Base-by-base conservation (phyloP, 176 grass and related monocot species). In the Hordeum marinum region DNA sequence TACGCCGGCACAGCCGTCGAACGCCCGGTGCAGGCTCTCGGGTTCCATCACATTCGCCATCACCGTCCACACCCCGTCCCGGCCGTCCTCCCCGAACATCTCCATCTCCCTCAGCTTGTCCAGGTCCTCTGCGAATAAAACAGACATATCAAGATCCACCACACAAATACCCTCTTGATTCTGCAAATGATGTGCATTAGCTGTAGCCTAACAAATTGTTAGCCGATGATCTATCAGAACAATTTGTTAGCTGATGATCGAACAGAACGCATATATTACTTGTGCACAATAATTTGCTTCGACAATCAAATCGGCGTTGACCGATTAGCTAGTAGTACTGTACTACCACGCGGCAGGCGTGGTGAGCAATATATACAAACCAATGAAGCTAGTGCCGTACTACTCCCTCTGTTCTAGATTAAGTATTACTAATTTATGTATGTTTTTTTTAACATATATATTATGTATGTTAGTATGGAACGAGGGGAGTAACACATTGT, bases 71-170 rank as follows among this genome's bases (percentile, higher is more conserved):
- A 96, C 96, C 11, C 91, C 91, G 50, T 94, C 90, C 84, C 94
- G 76, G 41, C 91, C 94, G 54, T 96, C 89, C 88, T 99, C 96
- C 11, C 94, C 94, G 39, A 99, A 99, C 96, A 96, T 96, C 54
- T 95, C 96, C 88, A 94, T 99, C 85, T 99, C 96, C 75, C 93
- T 81, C 82, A 99, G 87, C 88, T 99, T 99, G 82, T 99, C 96
- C 78, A 99, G 43, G 82, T 99, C 96, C 90, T 96, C 96, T 99
- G 96, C 76, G 43, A 84, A 75, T 3, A 63, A 17, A 14, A 25
- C 6, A 64, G 2, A 43, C 31, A 78, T n/a, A 77, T 39, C 67
- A 86, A 32, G 15, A 36, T 62, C 35, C 15, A 63, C 7, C 0
- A 21, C 48, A 15, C 2, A 52, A 52, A 18, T 52, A 18, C 48